Evolutionary conservation across 352 stramenopile genomes (phyloP).

Genomic region (Elongisporangium undulatum): DNA sequence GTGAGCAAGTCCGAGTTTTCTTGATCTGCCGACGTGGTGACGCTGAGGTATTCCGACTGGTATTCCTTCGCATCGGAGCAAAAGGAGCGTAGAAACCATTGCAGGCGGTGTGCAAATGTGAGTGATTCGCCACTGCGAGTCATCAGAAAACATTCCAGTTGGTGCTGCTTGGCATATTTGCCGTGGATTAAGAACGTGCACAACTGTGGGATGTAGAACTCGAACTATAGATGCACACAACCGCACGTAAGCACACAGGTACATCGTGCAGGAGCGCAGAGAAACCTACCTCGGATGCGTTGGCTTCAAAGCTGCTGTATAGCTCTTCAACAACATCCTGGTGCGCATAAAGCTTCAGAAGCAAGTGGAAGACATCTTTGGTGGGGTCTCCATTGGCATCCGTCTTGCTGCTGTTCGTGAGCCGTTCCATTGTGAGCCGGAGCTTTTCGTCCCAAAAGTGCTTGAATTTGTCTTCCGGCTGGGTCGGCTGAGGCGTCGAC

Average conservation of each 20-base stretch:
- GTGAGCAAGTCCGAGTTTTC: slow-evolving; percentile 61
- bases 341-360: slow-evolving; percentile 78
- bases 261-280: neutral
- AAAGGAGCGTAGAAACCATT: slow-evolving; percentile 89
- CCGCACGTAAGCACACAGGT: slow-evolving; percentile 1
- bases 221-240: slow-evolving; percentile 30
- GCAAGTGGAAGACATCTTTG: slow-evolving; percentile 62
- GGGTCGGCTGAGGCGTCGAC: neutral
- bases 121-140: slow-evolving; percentile 75
- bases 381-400: slow-evolving; percentile 13
- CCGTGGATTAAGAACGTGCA: slow-evolving; percentile 84
- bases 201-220: slow-evolving; percentile 90
- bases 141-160: slow-evolving; percentile 85
- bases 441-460: slow-evolving; percentile 80
- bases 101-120: slow-evolving; percentile 79
- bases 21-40: slow-evolving; percentile 43
- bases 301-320: slow-evolving; percentile 60
- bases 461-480: slow-evolving; percentile 57
- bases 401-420: slow-evolving; percentile 24
- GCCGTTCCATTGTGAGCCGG: slow-evolving; percentile 47
- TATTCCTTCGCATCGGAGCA: slow-evolving; percentile 59
- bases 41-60: slow-evolving; percentile 74
- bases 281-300: slow-evolving; percentile 33
- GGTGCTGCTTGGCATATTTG: slow-evolving; percentile 80
- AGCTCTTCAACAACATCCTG: slow-evolving; percentile 78